Percentiles rank a stretch among this genome's conserved stretches.
Evolutionary conservation across 768 basidiomycete species (phyloP).

Genomic region (Porphyrellus cyaneotinctus): DNA sequence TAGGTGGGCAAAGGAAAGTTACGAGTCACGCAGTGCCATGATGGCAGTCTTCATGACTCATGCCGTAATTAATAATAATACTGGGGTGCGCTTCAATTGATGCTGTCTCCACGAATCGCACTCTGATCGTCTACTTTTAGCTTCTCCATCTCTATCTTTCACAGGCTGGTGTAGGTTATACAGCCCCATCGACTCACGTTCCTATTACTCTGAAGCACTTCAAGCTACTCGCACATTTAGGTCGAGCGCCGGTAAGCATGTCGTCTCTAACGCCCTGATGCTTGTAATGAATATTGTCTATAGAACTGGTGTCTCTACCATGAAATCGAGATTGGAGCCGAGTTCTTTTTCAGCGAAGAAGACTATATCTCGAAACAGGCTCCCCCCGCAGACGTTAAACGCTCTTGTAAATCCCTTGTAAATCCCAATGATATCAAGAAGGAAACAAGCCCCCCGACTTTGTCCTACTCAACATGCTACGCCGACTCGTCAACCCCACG

Average conservation of each 20-base stretch:
- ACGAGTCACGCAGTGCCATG: constrained; percentile 51
- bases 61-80: constrained; percentile 65
- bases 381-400: constrained; percentile 21
- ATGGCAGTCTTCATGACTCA: constrained; percentile 71
- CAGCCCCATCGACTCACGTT: constrained; percentile 37
- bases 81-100: constrained; percentile 26
- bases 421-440: constrained; percentile 38
- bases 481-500: constrained; percentile 12
- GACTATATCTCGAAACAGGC: constrained; percentile 51
- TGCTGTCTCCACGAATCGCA: neutral
- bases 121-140: constrained; percentile 27
- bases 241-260: constrained; percentile 51
- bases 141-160: constrained; percentile 46
- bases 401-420: constrained; percentile 20
- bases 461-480: constrained; percentile 24
- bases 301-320: constrained; percentile 54
- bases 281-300: neutral
- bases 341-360: constrained; percentile 66
- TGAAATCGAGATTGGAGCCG: constrained; percentile 60
- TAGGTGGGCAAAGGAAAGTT: constrained; percentile 55
- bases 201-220: constrained; percentile 77
- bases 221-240: constrained; percentile 65
- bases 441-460: constrained; percentile 34
- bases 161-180: constrained; percentile 19
- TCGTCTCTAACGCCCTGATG: neutral